These are phyloP conservation scores for Heterobasidion occidentale DNA, from an alignment of 1,284 basidiomycete genomes.

Conservation along the genomic window DNA sequence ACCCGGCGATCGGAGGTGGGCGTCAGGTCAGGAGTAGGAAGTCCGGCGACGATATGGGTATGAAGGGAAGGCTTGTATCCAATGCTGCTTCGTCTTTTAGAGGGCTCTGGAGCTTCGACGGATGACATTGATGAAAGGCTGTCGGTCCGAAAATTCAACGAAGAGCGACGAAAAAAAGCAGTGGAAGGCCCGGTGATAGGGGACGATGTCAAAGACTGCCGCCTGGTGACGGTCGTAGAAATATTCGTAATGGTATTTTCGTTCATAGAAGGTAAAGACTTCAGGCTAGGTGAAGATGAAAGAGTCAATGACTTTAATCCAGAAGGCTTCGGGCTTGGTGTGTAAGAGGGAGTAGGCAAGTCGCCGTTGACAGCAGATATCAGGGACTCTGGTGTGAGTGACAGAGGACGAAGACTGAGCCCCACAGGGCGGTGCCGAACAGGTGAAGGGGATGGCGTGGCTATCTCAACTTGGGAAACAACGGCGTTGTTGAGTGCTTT, in stretches of 20 bases:
- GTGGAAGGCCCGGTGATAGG: conserved; percentile 13
- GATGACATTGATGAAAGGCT: conserved; percentile 9
- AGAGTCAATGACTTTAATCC: conserved; percentile 45
- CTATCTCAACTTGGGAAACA: conserved; percentile 13
- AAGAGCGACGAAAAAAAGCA: conserved; percentile 19
- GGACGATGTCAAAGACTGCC: conserved; percentile 21
- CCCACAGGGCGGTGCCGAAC: conserved; percentile 50
- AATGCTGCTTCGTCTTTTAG: conserved; percentile 53
- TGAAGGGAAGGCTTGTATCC: conserved; percentile 53
- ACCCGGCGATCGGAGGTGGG: conserved; percentile 46
- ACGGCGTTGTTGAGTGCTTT: conserved; percentile 6
- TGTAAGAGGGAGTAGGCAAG: conserved; percentile 46
- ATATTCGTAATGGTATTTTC: conserved; percentile 12
- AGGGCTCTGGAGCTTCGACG: conserved; percentile 6
- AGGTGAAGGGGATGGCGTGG: conserved; percentile 23
- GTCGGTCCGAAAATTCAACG: conserved; percentile 20
- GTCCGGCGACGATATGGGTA: conserved; percentile 31
- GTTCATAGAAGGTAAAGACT: conserved; percentile 17
- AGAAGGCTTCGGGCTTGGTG: conserved; percentile 32
- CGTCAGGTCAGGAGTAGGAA: conserved; percentile 69
- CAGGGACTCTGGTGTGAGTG: conserved; percentile 47
- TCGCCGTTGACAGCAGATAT: conserved; percentile 26
- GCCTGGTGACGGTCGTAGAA: conserved; percentile 15
- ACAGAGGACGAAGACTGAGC: conserved; percentile 63
- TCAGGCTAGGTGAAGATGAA: conserved; percentile 24